A percentile compares a stretch with the other conserved stretches of the same genome.
phyloP scores from a whole-genome alignment of 2,329 filamentous ascomycete genomes.

The Fusarium sp. region DNA sequence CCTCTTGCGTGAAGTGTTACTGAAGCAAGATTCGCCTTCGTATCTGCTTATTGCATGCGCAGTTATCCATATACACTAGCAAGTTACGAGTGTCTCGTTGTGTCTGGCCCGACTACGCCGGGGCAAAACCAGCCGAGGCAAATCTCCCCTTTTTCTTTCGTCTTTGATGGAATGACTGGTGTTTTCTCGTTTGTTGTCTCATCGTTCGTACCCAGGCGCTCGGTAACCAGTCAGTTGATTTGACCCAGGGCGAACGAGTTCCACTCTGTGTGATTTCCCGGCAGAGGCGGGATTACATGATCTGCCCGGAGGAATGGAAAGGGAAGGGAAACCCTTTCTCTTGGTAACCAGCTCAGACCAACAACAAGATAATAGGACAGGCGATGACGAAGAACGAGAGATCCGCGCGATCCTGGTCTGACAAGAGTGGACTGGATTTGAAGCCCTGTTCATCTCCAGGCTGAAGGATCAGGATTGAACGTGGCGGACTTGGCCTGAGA shows the following conservation, averaged over 20 bases:
- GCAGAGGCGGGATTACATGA: conserved; percentile 29
- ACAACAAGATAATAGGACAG: neutral
- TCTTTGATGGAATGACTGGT: neutral
- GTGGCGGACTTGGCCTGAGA: conserved; percentile 23
- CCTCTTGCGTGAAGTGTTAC: conserved; percentile 2
- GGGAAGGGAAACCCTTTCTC: conserved; percentile 15
- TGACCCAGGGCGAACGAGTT: conserved; percentile 4
- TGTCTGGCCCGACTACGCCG: conserved; percentile 5
- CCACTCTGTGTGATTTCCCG: conserved; percentile 15
- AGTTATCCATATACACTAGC: neutral
- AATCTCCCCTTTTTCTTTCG: conserved; percentile 1
- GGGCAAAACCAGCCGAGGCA: conserved; percentile 11
- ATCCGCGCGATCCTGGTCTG: conserved; percentile 22
- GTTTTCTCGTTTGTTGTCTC: conserved; percentile 38
- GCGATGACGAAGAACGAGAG: conserved; percentile 23
- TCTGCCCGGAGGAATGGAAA: conserved; percentile 21
- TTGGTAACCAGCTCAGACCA: conserved; percentile 1
- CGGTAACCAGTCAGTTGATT: conserved; percentile 26
- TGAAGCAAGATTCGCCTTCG: conserved; percentile 1
- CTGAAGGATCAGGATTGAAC: conserved; percentile 29
- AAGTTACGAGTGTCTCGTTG: neutral
- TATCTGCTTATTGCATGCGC: conserved; percentile 23
- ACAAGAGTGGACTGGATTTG: conserved; percentile 25
- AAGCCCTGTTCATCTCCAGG: conserved; percentile 9
- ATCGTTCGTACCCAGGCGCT: conserved; percentile 1